These are phyloP conservation scores for Hygrophoropsis aurantiaca DNA, from an alignment of 768 basidiomycete genomes.

Conservation along the genomic window DNA sequence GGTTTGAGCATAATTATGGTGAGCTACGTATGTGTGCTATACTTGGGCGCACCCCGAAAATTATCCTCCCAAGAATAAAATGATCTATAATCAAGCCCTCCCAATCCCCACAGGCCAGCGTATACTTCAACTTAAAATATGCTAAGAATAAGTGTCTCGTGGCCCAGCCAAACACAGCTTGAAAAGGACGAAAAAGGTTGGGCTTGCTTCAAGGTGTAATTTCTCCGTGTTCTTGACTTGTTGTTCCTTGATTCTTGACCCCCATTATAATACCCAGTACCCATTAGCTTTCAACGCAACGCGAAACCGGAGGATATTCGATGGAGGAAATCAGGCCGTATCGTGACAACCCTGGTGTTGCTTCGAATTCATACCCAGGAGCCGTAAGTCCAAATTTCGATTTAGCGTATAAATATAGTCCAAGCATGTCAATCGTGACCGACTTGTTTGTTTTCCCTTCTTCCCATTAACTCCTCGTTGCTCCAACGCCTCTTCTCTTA, in stretches of 20 bases:
- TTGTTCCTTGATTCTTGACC: no score
- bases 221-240: not conserved
- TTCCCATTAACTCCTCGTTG: not conserved
- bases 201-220: not conserved
- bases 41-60: not conserved
- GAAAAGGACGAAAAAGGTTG: no score
- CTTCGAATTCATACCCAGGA: conserved; percentile 21
- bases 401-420: conserved; percentile 6
- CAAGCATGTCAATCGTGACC: not conserved
- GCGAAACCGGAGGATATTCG: conserved; percentile 18
- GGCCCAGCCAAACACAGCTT: no score
- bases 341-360: conserved; percentile 13
- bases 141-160: no score
- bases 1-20: not conserved
- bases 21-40: conserved; percentile 4
- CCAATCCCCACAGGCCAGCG: no score
- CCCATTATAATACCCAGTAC: no score
- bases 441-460: not conserved
- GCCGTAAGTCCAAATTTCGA: conserved; percentile 9
- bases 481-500: conserved; percentile 2
- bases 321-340: conserved; percentile 25
- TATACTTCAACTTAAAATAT: no score
- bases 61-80: no score
- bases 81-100: no score
- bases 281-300: conserved; percentile 16